phyloP scores from a whole-genome alignment of 2,329 filamentous ascomycete genomes.

The Gyromitra esculenta region DNA sequence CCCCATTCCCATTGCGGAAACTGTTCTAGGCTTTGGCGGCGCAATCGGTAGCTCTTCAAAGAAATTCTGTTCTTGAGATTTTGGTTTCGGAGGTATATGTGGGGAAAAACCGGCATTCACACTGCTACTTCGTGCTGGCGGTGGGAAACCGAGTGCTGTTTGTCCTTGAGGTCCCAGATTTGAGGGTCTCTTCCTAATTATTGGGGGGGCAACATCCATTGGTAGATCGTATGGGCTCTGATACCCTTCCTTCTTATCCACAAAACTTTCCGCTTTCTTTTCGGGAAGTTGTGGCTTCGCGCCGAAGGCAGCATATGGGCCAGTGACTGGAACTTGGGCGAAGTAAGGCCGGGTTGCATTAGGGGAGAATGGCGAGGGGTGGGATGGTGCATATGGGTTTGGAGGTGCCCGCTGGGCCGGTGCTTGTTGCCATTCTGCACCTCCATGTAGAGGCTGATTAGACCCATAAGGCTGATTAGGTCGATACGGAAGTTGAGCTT shows the following conservation, averaged over 20 bases:
- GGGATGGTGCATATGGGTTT: slow-evolving; percentile 66
- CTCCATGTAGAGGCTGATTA: slow-evolving; percentile 40
- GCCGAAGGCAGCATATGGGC: slow-evolving; percentile 55
- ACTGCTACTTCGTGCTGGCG: slow-evolving; percentile 72
- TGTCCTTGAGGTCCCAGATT: slow-evolving; percentile 54
- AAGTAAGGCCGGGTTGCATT: slow-evolving; percentile 28
- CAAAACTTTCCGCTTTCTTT: slow-evolving; percentile 80
- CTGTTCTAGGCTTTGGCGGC: slow-evolving; percentile 57
- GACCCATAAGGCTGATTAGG: slow-evolving; percentile 17
- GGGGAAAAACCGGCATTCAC: slow-evolving; percentile 62
- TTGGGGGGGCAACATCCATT: slow-evolving; percentile 79
- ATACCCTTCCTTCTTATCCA: slow-evolving; percentile 91
- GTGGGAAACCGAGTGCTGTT: slow-evolving; percentile 57
- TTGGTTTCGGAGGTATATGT: slow-evolving; percentile 50
- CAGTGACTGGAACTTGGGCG: slow-evolving; percentile 54
- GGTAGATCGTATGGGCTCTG: slow-evolving; percentile 94
- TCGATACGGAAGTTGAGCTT: slow-evolving; percentile 12
- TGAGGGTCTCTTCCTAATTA: slow-evolving; percentile 71
- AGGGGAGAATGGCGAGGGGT: slow-evolving; percentile 57
- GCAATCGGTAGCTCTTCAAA: slow-evolving; percentile 79
- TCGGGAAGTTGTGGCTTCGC: slow-evolving; percentile 62
- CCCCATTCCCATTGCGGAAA: slow-evolving; percentile 45
- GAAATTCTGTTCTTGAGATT: slow-evolving; percentile 66
- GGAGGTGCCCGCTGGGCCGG: slow-evolving; percentile 56
- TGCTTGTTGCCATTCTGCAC: slow-evolving; percentile 54